Evolutionary conservation across 208 protist species (phyloP).

Genomic region (Trichomonas tenax): DNA sequence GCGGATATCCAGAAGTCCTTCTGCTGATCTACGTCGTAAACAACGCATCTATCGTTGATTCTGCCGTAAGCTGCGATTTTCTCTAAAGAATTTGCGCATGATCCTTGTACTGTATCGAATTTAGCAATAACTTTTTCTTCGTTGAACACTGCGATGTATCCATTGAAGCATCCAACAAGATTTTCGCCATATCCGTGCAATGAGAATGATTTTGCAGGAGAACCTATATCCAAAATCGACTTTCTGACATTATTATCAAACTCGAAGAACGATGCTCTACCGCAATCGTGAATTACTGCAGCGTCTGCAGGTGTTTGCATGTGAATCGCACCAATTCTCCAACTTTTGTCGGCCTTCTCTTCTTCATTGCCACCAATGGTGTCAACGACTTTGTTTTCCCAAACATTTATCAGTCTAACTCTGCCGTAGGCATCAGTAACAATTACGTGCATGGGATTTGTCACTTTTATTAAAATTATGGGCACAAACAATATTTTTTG

Average conservation of each 20-base stretch:
- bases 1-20: neutral
- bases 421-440: neutral
- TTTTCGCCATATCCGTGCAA: neutral
- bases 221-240: neutral
- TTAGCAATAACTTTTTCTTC: neutral
- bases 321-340: neutral
- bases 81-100: neutral
- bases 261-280: neutral
- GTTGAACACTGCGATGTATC: neutral
- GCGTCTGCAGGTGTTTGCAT: neutral
- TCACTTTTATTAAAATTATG: too few species aligned
- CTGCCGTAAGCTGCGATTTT: neutral
- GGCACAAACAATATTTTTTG: too few species aligned
- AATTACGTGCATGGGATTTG: neutral
- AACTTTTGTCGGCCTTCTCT: neutral
- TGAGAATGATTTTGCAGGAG: neutral
- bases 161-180: neutral
- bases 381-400: neutral
- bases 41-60: neutral
- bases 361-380: neutral
- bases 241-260: neutral
- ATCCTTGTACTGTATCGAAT: neutral
- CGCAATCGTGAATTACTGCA: neutral
- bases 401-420: neutral
- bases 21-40: neutral